Evolutionary conservation across 306 rosid species (phyloP).

Genomic region (Bauhinia variegata): DNA sequence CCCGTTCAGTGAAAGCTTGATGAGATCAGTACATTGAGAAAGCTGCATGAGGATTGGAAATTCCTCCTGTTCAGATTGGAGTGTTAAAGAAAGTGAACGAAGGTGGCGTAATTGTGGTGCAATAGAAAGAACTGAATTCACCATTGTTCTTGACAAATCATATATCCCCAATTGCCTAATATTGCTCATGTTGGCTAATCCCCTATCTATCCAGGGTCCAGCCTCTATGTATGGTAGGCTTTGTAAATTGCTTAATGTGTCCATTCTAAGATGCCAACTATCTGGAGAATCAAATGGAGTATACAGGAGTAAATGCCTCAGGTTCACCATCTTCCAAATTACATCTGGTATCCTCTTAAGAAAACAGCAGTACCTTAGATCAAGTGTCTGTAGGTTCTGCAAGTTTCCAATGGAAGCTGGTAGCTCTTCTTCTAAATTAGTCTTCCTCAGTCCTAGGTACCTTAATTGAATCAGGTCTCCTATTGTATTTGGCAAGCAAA

Average conservation of each 20-base stretch:
- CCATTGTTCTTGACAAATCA: slow-evolving; percentile 42
- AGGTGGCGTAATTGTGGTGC: slow-evolving; percentile 39
- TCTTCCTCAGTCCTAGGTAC: slow-evolving; percentile 53
- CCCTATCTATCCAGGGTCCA: slow-evolving; percentile 51
- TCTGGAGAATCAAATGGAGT: slow-evolving; percentile 53
- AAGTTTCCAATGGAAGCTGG: slow-evolving; percentile 51
- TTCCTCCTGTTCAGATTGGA: slow-evolving; percentile 48
- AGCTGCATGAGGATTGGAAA: slow-evolving; percentile 53
- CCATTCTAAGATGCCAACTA: slow-evolving; percentile 45
- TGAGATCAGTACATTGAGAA: slow-evolving; percentile 46
- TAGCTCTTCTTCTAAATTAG: slow-evolving; percentile 44
- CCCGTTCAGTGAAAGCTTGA: slow-evolving; percentile 50
- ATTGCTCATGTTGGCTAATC: slow-evolving; percentile 44
- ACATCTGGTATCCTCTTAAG: slow-evolving; percentile 50
- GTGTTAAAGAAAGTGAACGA: slow-evolving; percentile 46
- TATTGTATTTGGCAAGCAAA: slow-evolving; percentile 43
- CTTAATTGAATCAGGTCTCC: slow-evolving; percentile 51
- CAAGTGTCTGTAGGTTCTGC: slow-evolving; percentile 53
- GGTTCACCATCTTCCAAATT: slow-evolving; percentile 53
- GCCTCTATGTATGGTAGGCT: slow-evolving; percentile 53
- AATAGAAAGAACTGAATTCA: slow-evolving; percentile 38
- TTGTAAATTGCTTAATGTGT: slow-evolving; percentile 51
- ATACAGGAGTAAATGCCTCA: slow-evolving; percentile 50
- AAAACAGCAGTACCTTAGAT: slow-evolving; percentile 51
- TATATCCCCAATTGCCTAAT: slow-evolving; percentile 49